phyloP scores from a whole-genome alignment of 1,139 yeast genomes.

The Hyphopichia khmerensis region DNA sequence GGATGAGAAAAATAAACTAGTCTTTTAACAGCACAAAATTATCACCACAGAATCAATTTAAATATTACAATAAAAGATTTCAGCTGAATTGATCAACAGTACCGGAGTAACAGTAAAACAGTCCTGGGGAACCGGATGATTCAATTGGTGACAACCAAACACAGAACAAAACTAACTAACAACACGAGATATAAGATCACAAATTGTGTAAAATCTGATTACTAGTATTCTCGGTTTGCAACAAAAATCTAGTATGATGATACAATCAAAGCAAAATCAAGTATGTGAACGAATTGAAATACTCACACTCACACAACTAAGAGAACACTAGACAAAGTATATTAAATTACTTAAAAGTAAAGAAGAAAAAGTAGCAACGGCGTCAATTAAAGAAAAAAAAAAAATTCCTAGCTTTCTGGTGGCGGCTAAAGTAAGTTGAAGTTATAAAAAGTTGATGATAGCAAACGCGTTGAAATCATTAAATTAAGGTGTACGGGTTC shows the following conservation, averaged over 20 bases:
- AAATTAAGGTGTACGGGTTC: not conserved
- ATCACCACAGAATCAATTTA: not conserved
- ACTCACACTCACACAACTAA: no score
- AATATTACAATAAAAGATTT: not conserved
- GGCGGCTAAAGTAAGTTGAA: not conserved
- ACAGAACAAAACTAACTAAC: not conserved
- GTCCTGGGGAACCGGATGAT: no score
- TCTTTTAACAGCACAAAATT: not conserved
- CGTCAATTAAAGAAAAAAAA: not conserved
- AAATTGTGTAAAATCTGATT: no score
- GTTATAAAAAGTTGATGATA: not conserved
- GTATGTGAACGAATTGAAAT: no score
- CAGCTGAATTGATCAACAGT: no score
- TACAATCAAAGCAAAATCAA: no score
- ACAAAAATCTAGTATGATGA: no score
- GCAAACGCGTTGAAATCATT: not conserved
- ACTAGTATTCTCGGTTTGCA: no score
- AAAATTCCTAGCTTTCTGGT: not conserved
- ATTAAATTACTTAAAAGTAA: not conserved
- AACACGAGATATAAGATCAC: not conserved
- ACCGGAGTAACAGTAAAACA: no score
- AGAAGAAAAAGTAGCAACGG: not conserved
- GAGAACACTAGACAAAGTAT: no score
- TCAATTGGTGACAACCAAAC: not conserved
- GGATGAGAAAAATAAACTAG: not conserved